These are phyloP conservation scores for Agrocybe chaxingu DNA, from an alignment of 768 basidiomycete species.

Conservation along the genomic window DNA sequence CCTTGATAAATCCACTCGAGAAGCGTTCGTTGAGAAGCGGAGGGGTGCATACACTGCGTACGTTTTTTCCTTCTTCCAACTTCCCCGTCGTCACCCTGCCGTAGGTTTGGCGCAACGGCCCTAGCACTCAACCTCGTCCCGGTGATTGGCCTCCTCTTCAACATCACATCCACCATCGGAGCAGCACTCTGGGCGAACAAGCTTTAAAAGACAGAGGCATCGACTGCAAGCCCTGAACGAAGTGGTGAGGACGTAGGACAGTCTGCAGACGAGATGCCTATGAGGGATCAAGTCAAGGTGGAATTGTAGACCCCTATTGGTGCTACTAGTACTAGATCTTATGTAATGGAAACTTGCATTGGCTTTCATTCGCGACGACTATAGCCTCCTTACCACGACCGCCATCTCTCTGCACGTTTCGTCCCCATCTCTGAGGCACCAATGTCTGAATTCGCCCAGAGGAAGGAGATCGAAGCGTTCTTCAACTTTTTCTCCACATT, in stretches of 20 bases:
- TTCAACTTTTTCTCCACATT: slow-evolving; percentile 79
- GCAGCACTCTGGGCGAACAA: slow-evolving; percentile 73
- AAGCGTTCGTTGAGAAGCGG: slow-evolving; percentile 43
- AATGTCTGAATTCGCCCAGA: slow-evolving; percentile 36
- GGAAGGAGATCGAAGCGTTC: slow-evolving; percentile 77
- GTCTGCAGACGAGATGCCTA: slow-evolving; percentile 9
- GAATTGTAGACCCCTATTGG: slow-evolving; percentile 10
- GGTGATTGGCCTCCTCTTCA: slow-evolving; percentile 54
- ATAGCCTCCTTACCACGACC: background rate
- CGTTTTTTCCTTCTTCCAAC: slow-evolving; percentile 18
- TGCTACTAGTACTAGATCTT: background rate
- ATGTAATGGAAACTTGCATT: background rate
- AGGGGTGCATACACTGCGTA: slow-evolving; percentile 65
- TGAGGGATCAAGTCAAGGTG: slow-evolving; percentile 18
- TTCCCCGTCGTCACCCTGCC: background rate
- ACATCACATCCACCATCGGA: slow-evolving; percentile 62
- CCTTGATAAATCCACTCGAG: slow-evolving; percentile 38
- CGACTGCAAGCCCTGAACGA: slow-evolving; percentile 9
- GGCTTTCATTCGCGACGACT: background rate
- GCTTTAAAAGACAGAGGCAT: slow-evolving; percentile 42
- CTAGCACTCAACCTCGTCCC: slow-evolving; percentile 61
- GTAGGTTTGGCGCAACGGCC: slow-evolving; percentile 58
- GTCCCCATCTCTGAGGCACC: background rate
- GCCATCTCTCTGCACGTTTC: background rate
- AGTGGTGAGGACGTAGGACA: slow-evolving; percentile 14